Conservation (phyloP, 2,329 filamentous ascomycete genomes). For the Colletotrichum sojae region DNA sequence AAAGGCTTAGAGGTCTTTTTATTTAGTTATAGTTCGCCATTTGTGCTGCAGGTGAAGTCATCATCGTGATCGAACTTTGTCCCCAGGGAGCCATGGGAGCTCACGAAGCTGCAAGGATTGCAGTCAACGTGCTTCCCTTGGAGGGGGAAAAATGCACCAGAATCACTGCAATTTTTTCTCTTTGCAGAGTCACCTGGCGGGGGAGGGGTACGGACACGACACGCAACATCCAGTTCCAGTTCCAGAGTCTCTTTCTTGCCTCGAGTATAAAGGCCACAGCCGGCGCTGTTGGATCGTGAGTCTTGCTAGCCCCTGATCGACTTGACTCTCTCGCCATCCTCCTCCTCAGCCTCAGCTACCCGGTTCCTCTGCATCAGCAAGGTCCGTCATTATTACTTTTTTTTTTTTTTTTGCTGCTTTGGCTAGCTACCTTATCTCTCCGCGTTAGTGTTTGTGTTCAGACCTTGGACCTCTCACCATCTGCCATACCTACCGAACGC, state of each 20-base stretch:
- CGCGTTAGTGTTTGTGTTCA: no score
- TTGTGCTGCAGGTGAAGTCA: conserved; percentile 41
- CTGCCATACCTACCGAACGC: not conserved
- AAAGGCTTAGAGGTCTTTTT: conserved; percentile 26
- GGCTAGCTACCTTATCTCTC: not conserved
- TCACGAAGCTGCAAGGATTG: conserved; percentile 39
- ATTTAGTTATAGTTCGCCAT: conserved; percentile 41
- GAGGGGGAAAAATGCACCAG: conserved; percentile 22
- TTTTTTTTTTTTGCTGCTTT: conserved; percentile 6
- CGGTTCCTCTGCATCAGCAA: conserved; percentile 10
- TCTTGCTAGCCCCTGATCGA: conserved; percentile 18
- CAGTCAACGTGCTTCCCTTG: conserved; percentile 33
- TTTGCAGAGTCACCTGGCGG: conserved; percentile 32
- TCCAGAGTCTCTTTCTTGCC: not conserved
- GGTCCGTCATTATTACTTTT: not conserved
- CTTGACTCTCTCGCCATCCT: conserved; percentile 5
- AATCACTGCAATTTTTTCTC: conserved; percentile 9
- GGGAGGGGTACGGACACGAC: conserved; percentile 7
- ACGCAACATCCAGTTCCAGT: not conserved
- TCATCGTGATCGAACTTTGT: conserved; percentile 41
- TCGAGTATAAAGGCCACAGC: conserved; percentile 27
- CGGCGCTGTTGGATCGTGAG: conserved; percentile 36
- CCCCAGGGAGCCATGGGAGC: conserved; percentile 14
- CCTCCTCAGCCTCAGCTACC: conserved; percentile 12
- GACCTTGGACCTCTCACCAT: conserved; percentile 10